Conservation (phyloP, 192 early-diverging fungal species). For the Entomortierella chlamydospora region DNA sequence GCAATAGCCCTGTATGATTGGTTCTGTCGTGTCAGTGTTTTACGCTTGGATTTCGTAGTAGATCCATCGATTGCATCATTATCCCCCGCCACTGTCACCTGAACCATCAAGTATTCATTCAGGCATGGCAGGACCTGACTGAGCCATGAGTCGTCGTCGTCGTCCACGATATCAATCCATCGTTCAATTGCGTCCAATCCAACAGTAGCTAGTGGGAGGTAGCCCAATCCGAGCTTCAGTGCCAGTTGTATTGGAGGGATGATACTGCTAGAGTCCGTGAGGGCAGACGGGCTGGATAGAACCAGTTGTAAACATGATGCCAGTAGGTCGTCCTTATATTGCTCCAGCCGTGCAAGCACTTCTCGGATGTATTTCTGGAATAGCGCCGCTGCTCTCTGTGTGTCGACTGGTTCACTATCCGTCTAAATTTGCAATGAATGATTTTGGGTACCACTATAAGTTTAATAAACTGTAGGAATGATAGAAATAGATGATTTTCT, state of each 20-base stretch:
- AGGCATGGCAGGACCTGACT: conserved; percentile 68
- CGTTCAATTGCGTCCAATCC: conserved; percentile 73
- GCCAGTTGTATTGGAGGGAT: conserved; percentile 72
- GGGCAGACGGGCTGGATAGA: conserved; percentile 67
- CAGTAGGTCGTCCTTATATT: conserved; percentile 83
- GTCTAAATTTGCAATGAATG: background rate
- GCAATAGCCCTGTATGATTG: conserved; percentile 23
- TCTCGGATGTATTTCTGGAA: conserved; percentile 69
- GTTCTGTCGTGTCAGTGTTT: background rate
- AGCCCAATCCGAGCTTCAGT: conserved; percentile 73
- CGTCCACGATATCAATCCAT: conserved; percentile 54
- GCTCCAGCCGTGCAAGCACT: conserved; percentile 68
- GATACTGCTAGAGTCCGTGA: conserved; percentile 62
- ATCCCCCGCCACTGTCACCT: conserved; percentile 37
- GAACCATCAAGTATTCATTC: conserved; percentile 74
- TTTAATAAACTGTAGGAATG: too few relatives aligned
- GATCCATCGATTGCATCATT: conserved; percentile 10
- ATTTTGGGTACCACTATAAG: too few relatives aligned
- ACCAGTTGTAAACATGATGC: conserved; percentile 74
- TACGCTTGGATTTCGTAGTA: conserved; percentile 4
- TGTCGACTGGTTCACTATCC: conserved; percentile 11
- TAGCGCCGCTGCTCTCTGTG: conserved; percentile 45
- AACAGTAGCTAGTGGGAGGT: conserved; percentile 68
- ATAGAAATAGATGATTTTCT: too few relatives aligned
- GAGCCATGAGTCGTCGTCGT: conserved; percentile 44